Evolutionary conservation across 2,329 filamentous ascomycete species (phyloP).

Genomic region (Penicillium verrucosum): DNA sequence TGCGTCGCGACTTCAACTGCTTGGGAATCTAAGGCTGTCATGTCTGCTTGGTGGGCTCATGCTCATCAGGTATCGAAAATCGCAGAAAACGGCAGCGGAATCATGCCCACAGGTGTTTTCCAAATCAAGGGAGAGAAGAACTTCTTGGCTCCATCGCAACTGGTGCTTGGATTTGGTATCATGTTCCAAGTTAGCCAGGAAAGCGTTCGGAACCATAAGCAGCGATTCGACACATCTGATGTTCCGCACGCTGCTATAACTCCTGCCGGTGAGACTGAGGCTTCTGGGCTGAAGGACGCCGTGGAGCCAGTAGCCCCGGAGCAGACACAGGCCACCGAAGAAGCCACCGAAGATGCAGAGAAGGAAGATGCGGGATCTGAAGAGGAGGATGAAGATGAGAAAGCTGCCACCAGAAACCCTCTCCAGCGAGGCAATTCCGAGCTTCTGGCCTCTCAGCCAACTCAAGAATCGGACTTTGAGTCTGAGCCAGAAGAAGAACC

Average conservation of each 20-base stretch:
- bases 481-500: constrained; percentile 27
- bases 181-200: constrained; percentile 87
- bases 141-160: constrained; percentile 78
- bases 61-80: constrained; percentile 88
- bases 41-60: constrained; percentile 95
- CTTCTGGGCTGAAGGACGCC: constrained; percentile 11
- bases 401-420: constrained; percentile 17
- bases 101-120: constrained; percentile 74
- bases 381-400: constrained; percentile 24
- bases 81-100: constrained; percentile 70
- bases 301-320: constrained; percentile 19
- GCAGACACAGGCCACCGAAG: constrained; percentile 18
- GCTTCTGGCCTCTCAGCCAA: not conserved
- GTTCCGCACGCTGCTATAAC: not conserved
- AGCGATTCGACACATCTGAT: constrained; percentile 52
- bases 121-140: constrained; percentile 84
- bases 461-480: constrained; percentile 7
- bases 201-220: constrained; percentile 74
- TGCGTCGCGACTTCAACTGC: constrained; percentile 81
- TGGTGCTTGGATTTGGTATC: constrained; percentile 82
- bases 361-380: constrained; percentile 14
- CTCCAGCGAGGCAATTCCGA: constrained; percentile 20
- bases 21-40: constrained; percentile 94
- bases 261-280: constrained; percentile 26
- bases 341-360: not conserved